Base-by-base conservation (phyloP, 2,329 filamentous ascomycete genomes). In the Zopfia rhizophila region DNA sequence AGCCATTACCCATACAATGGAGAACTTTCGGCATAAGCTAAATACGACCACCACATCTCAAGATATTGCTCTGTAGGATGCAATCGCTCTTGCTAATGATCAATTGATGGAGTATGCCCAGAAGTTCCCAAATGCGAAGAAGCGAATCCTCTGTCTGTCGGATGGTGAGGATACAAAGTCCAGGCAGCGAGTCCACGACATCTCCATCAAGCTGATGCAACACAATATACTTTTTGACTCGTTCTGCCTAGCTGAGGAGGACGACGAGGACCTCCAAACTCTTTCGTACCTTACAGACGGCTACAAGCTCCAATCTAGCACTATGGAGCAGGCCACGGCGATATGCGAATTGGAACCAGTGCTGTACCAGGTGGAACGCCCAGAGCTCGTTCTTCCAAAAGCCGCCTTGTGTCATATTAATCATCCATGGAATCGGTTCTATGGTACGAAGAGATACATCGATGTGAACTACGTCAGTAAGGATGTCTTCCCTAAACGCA, bases 331-430 rank as follows among this genome's bases (percentile, higher is more conserved):
- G 27, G 70, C 70, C 0, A 58, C 72, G 52, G 56, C 62, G 2
- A 67, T 72, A 10, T 70, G 68, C 33, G 71, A 74, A 48, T 45
- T 73, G 38, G 71, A 74, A 37, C 68, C 69, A 2, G 65, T 74
- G 16, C 57, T 74, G 0, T 66, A 60, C 5, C 48, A 62, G 5
- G 48, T 60, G 5, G 69, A 74, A 45, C 66, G 72, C 18, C 67
- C 68, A n/a, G 38, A 55, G 8, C 40, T 58, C 5, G n/a, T 24
- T 6, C 5, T 46, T 7, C 48, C 56, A n/a, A 18, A 19, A 3
- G 23, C 12, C 14, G 32, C 47, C 13, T 36, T 44, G 2, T 25
- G 11, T 3, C 31, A 24, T 29, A 47, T 14, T 3, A 11, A 28
- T 7, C 13, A 32, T 8, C 49, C 55, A 22, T 0, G 28, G 3